Evolutionary conservation across 2,329 filamentous ascomycete genomes (phyloP).

Genomic region (Coniochaeta sp.): DNA sequence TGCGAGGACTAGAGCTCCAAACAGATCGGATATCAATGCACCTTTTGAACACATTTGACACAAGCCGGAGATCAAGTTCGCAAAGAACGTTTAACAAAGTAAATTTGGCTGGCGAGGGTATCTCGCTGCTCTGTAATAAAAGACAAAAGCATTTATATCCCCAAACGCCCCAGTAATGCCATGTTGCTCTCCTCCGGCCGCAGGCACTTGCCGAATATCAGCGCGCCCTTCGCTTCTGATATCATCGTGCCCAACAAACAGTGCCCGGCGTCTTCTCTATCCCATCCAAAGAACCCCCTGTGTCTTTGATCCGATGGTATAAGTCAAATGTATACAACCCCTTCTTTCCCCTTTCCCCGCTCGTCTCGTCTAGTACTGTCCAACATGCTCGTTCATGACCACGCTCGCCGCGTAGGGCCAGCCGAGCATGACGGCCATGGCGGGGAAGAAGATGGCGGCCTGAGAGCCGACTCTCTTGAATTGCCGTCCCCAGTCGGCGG

Average conservation of each 20-base stretch:
- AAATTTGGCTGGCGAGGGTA: not conserved
- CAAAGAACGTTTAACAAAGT: not conserved
- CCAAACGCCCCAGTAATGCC: not conserved
- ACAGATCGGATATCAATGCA: not conserved
- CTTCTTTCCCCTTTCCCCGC: not conserved
- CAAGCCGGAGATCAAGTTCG: not conserved
- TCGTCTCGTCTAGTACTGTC: not conserved
- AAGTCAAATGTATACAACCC: not conserved
- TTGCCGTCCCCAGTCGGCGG: conserved; percentile 29
- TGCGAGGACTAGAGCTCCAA: no score
- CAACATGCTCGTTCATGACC: conserved; percentile 18
- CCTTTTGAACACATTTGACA: not conserved
- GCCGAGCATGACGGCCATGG: conserved; percentile 23
- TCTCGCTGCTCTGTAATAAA: not conserved
- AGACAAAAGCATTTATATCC: not conserved
- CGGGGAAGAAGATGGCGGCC: conserved; percentile 26
- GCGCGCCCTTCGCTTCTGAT: no score
- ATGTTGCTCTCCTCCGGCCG: not conserved
- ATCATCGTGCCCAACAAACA: no score
- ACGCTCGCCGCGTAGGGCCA: conserved; percentile 24
- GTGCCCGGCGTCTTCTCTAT: not conserved
- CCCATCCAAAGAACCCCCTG: not conserved
- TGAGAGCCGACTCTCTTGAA: conserved; percentile 20
- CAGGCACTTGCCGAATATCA: not conserved
- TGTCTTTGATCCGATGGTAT: not conserved